Conservation (phyloP, 169 alveolate species). For the Pseudocohnilembus persalinus region DNA sequence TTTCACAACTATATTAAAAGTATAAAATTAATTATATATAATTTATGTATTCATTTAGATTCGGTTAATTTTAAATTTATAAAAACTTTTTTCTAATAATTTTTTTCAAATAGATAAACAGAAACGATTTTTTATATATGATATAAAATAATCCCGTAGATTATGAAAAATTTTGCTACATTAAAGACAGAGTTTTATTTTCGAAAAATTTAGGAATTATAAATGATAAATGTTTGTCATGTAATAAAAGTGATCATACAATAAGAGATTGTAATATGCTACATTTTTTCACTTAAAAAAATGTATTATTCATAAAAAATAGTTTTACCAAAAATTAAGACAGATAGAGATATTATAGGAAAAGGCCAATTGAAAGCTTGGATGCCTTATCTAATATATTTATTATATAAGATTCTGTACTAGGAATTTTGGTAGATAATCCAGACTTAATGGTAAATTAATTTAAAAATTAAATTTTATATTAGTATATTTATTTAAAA, state of each 20-base stretch:
- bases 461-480: too few species aligned
- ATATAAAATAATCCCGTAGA: not conserved
- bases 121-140: conserved; percentile 11
- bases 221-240: not conserved
- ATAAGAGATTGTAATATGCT: not conserved
- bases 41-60: too few species aligned
- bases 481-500: too few species aligned
- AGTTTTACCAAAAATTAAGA: not conserved
- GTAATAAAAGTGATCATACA: not conserved
- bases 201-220: conserved; percentile 5
- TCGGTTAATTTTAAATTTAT: too few species aligned
- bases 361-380: not conserved
- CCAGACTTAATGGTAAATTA: too few species aligned
- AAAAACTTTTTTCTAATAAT: too few species aligned
- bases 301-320: not conserved
- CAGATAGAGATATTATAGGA: not conserved
- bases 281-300: not conserved
- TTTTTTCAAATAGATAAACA: not conserved
- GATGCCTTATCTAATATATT: not conserved
- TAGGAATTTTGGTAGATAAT: too few species aligned
- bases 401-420: too few species aligned
- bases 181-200: not conserved
- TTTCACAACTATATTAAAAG: conserved; percentile 13
- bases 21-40: not conserved
- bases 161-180: conserved; percentile 12